Percentiles rank a stretch among this genome's conserved stretches.
Evolutionary conservation across 2,329 filamentous ascomycete genomes (phyloP).

Genomic region (Ophiostoma piceae): DNA sequence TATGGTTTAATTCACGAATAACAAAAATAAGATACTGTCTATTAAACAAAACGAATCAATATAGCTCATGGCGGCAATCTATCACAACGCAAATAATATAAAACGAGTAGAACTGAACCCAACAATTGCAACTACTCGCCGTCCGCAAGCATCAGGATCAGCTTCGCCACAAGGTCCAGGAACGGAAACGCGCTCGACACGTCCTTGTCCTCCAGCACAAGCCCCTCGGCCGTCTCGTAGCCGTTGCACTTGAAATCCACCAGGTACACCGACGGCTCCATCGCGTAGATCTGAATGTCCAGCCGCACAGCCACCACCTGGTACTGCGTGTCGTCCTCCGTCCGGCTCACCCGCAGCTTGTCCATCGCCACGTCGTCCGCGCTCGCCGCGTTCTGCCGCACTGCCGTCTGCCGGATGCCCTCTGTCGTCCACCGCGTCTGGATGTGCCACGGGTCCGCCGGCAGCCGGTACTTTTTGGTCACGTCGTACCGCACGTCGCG

Average conservation of each 20-base stretch:
- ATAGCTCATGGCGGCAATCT: not conserved
- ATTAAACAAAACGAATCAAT: not conserved
- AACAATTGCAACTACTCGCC: slow-evolving; percentile 48
- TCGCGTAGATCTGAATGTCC: slow-evolving; percentile 92
- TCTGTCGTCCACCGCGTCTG: slow-evolving; percentile 82
- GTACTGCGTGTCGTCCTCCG: slow-evolving; percentile 43
- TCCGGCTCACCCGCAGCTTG: slow-evolving; percentile 40
- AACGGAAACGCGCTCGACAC: slow-evolving; percentile 94
- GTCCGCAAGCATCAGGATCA: slow-evolving; percentile 90
- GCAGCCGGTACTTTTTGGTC: slow-evolving; percentile 68
- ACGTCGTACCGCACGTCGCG: slow-evolving; percentile 44
- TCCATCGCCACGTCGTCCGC: slow-evolving; percentile 36
- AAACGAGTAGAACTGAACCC: not conserved
- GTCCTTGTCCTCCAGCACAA: slow-evolving; percentile 82
- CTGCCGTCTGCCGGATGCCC: slow-evolving; percentile 39
- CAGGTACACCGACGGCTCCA: slow-evolving; percentile 87
- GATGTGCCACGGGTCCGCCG: slow-evolving; percentile 92
- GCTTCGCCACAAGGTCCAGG: slow-evolving; percentile 81
- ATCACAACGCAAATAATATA: not conserved
- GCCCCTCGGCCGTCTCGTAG: slow-evolving; percentile 75
- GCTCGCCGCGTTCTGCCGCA: slow-evolving; percentile 33
- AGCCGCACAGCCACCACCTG: slow-evolving; percentile 87
- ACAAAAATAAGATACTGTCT: not conserved
- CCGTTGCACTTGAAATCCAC: slow-evolving; percentile 99
- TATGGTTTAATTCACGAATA: too few species aligned